Conservation (phyloP, 1,139 yeast genomes). For the Suhomyces wounanorum region DNA sequence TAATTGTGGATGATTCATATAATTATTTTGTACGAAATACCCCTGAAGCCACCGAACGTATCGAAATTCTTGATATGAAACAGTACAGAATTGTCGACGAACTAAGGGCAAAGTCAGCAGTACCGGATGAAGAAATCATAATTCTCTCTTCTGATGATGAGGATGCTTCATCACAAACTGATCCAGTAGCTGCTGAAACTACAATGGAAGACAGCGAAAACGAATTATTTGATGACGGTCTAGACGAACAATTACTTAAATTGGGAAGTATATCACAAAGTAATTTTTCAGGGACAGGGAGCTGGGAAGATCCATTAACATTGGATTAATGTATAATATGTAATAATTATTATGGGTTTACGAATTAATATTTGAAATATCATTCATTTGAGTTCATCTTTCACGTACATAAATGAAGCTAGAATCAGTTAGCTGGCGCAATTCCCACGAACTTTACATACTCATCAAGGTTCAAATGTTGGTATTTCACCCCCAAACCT, state of each 20-base stretch:
- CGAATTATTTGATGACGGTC: constrained; percentile 24
- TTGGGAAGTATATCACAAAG: constrained; percentile 8
- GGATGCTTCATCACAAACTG: constrained; percentile 1
- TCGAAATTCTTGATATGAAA: constrained; percentile 40
- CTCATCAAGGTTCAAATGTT: constrained; percentile 27
- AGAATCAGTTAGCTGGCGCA: constrained; percentile 14
- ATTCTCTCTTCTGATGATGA: constrained; percentile 25
- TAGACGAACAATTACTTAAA: constrained; percentile 22
- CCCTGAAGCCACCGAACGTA: constrained; percentile 35
- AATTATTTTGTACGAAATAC: constrained; percentile 47
- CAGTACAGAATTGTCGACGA: constrained; percentile 41
- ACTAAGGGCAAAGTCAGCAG: constrained; percentile 9
- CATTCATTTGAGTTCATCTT: not conserved
- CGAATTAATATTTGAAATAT: not conserved
- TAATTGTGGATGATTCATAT: constrained; percentile 43
- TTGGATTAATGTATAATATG: constrained; percentile 22
- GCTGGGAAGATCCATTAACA: constrained; percentile 44
- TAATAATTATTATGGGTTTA: not conserved
- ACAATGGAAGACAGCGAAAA: constrained; percentile 10
- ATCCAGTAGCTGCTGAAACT: not conserved
- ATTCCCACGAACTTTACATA: constrained; percentile 25
- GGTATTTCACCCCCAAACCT: constrained; percentile 35
- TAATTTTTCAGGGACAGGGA: constrained; percentile 30
- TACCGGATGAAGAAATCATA: constrained; percentile 27
- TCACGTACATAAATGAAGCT: not conserved